Base-by-base conservation (phyloP, 495 filamentous ascomycete genomes). In the Aspergillus conjunctus region DNA sequence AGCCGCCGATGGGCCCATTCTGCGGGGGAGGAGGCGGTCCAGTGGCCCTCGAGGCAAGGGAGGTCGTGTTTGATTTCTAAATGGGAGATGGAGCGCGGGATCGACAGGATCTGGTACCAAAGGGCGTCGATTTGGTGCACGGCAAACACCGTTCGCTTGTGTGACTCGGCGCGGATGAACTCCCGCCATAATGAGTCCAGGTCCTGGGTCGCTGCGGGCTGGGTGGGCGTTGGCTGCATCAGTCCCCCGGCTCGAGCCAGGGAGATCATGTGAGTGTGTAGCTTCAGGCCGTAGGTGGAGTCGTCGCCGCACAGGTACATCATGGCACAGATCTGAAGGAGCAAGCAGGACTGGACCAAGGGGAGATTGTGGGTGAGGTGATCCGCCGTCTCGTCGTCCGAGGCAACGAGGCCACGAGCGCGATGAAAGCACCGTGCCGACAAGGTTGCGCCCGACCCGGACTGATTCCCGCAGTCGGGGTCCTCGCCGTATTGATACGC, bases 51-150 rank as follows among this genome's bases (percentile, higher is more conserved):
- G 1, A 66, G 66, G 43, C 68, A 74, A n/a, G 73, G 73, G 7
- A 76, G 55, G 18, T 74, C 68, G 59, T 76, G 72, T 32, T 76
- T 76, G 52, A 76, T 65, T 61, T 76, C 73, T 1, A 76, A 63
- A 46, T 74, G 70, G 4, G 73, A 76, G 54, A 76, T 67, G 4
- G 57, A 69, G 30, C 71, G 66, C 6, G 72, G 73, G 14, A 74
- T 69, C 1, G 73, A 76, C 10, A 76, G 62, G 52, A 73, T 67
- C 56, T 74, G 72, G 58, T 76, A 74, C 70, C 70, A 74, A 1
- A 76, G 63, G 5, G 73, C 68, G 58, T 76, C 73, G 51, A 74
- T 68, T 56, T 76, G 73, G 58, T 74, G 73, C 1, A 76, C 64
- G n/a, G 73, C 71, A 30, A 74, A 70, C 11, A 69, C 44, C 7